These are phyloP conservation scores for Spinellus fusiger DNA, from an alignment of 192 early-diverging fungal genomes.

Conservation along the genomic window DNA sequence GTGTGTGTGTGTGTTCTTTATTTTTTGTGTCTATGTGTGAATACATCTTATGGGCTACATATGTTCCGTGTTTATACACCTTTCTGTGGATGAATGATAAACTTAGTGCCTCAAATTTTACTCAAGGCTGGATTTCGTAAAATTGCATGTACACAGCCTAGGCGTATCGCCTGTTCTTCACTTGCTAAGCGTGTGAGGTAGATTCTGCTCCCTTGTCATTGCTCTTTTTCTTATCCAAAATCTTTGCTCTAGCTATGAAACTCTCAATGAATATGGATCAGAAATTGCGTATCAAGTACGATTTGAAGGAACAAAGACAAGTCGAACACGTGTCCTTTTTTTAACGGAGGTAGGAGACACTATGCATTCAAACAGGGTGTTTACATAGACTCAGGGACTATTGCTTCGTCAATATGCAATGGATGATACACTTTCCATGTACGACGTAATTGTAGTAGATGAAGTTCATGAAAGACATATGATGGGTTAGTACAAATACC, in stretches of 20 bases:
- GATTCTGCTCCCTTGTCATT: neutral
- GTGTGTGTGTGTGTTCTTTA: no score
- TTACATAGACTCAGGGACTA: no score
- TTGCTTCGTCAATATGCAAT: constrained; percentile 61
- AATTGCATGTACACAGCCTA: constrained; percentile 88
- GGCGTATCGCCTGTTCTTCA: constrained; percentile 69
- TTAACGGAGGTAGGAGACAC: constrained; percentile 52
- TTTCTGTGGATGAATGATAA: no score
- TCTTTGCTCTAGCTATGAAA: constrained; percentile 40
- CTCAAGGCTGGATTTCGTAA: constrained; percentile 62
- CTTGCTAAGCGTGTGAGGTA: constrained; percentile 49
- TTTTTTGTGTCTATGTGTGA: no score
- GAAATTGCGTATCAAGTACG: constrained; percentile 63
- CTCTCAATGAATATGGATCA: constrained; percentile 56
- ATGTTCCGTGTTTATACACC: no score
- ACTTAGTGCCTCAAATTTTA: constrained; percentile 82
- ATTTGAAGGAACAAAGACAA: constrained; percentile 54
- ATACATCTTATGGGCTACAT: no score
- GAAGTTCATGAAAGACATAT: constrained; percentile 79
- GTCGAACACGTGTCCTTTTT: constrained; percentile 60
- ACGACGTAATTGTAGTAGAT: constrained; percentile 78
- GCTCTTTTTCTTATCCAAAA: neutral
- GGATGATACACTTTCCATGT: constrained; percentile 51
- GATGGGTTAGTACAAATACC: constrained; percentile 31
- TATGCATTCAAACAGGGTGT: neutral